Evolutionary conservation across 73 alveolate genomes (phyloP), one percentile per base, ranked within the genome.

Genomic region (Tetrahymena thermophila): DNA sequence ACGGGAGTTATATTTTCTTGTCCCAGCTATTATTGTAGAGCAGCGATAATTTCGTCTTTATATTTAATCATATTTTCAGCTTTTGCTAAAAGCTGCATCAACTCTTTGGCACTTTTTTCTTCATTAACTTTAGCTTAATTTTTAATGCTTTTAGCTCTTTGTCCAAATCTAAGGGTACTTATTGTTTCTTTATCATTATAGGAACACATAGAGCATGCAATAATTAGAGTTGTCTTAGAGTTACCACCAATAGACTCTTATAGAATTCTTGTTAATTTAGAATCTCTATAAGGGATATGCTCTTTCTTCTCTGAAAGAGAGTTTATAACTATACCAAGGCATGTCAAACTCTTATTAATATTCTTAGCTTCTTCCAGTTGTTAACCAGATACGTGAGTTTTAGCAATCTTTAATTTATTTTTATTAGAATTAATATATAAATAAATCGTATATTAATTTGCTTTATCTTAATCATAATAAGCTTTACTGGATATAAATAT

Each of bases 301-400:
- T 94, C 97, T 85, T 97, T 96, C 96, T 98, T 98, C 43, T 97
- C 98, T 35, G 98, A 99, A 50, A 98, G 96, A 42, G 99, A 99
- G 96, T 98, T 98, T 71, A 98, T 98, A 34, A 98, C 99, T 97
- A 98, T 98, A 42, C 99, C 99, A 55, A 98, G 96, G 34, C 99
- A 98, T 25, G 99, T 97, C 35, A 98, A 96, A 93, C 99, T 97
- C 97, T 98, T 98, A 96, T 98, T 98, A 35, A 98, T 98, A 97
- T 96, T 98, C 94, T 98, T 98, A 31, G 99, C 99, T 96, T 98
- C 99, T 96, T 98, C 99, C 83, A 98, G 94, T 83, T 98, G 97
- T 93, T 98, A 96, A 28, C 99, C 99, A 35, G 98, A 95, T 21
- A 98, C 99, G 21, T 98, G 97, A 7, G 99, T 98, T 97, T 99